A percentile compares a stretch with the other conserved stretches of the same genome.
Conservation (phyloP, 2,329 filamentous ascomycete species). For the Alternaria tenuissima region DNA sequence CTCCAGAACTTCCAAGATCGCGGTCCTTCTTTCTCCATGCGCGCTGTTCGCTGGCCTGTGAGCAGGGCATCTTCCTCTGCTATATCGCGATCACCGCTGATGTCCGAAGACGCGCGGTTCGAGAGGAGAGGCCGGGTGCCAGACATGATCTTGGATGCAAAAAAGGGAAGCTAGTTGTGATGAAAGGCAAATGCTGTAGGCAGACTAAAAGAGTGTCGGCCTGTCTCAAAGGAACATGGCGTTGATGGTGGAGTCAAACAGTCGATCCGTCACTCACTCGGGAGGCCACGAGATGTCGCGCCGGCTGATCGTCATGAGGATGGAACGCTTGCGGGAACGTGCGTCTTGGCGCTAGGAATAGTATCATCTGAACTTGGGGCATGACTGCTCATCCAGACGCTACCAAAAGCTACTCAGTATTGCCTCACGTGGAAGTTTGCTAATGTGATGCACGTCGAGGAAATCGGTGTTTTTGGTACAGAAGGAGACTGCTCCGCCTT, state of each 20-base stretch:
- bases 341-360: slow-evolving; percentile 16
- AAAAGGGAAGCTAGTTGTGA: neutral
- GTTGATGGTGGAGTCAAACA: neutral
- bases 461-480: neutral
- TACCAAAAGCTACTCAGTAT: neutral
- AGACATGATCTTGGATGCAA: slow-evolving; percentile 42
- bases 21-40: slow-evolving; percentile 30
- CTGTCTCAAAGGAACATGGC: slow-evolving; percentile 12
- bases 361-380: slow-evolving; percentile 23
- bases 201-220: slow-evolving; percentile 19
- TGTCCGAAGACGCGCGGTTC: slow-evolving; percentile 64
- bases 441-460: neutral
- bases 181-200: neutral
- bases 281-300: slow-evolving; percentile 13
- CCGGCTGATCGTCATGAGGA: slow-evolving; percentile 25
- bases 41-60: slow-evolving; percentile 59
- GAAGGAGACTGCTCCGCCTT: neutral
- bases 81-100: slow-evolving; percentile 63
- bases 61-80: slow-evolving; percentile 71
- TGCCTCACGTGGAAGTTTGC: neutral
- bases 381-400: slow-evolving; percentile 10
- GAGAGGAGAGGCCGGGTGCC: slow-evolving; percentile 63
- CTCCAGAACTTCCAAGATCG: slow-evolving; percentile 68
- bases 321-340: slow-evolving; percentile 15
- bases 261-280: neutral